These are phyloP conservation scores for Hansfordia pulvinata DNA, from an alignment of 2,329 filamentous ascomycete genomes.

Conservation along the genomic window DNA sequence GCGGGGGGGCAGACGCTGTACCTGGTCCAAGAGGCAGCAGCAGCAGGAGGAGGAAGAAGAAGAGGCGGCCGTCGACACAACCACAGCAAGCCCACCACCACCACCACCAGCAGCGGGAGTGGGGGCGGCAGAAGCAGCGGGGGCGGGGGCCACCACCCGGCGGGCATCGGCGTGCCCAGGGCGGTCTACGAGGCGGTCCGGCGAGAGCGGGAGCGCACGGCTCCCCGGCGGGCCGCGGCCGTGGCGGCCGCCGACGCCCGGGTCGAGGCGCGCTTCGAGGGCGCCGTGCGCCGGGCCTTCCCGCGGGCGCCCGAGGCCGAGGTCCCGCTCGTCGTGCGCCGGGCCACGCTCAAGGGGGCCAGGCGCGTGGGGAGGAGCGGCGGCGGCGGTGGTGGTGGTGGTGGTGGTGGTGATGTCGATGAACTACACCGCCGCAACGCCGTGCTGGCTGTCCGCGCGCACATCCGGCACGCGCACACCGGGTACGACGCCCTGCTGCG, in stretches of 20 bases:
- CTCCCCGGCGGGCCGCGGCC: conserved; percentile 14
- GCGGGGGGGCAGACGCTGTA: conserved; percentile 19
- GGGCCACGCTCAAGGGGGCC: conserved; percentile 29
- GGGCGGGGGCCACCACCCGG: neutral
- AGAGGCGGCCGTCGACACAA: neutral
- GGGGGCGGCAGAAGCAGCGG: too few relatives aligned
- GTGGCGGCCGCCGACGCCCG: conserved; percentile 20
- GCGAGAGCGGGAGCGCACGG: conserved; percentile 11
- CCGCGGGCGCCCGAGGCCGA: conserved; percentile 22
- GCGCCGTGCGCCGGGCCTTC: conserved; percentile 22
- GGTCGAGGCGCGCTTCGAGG: conserved; percentile 16
- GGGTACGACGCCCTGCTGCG: conserved; percentile 27
- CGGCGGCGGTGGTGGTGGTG: conserved; percentile 26
- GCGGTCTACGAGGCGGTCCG: conserved; percentile 15
- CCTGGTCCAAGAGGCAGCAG: conserved; percentile 16
- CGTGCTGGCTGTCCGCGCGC: conserved; percentile 30
- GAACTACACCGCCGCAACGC: too few relatives aligned
- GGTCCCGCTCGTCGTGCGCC: conserved; percentile 19
- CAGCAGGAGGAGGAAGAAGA: too few relatives aligned
- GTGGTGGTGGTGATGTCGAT: conserved; percentile 19
- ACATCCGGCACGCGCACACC: conserved; percentile 33
- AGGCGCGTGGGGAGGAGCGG: conserved; percentile 31
- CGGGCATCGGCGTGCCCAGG: conserved; percentile 26
- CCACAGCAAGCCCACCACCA: too few relatives aligned
- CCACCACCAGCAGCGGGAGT: too few relatives aligned